Evolutionary conservation across 2,329 filamentous ascomycete species (phyloP), one percentile per base, ranked within the genome.

Genomic region (Nemania serpens): DNA sequence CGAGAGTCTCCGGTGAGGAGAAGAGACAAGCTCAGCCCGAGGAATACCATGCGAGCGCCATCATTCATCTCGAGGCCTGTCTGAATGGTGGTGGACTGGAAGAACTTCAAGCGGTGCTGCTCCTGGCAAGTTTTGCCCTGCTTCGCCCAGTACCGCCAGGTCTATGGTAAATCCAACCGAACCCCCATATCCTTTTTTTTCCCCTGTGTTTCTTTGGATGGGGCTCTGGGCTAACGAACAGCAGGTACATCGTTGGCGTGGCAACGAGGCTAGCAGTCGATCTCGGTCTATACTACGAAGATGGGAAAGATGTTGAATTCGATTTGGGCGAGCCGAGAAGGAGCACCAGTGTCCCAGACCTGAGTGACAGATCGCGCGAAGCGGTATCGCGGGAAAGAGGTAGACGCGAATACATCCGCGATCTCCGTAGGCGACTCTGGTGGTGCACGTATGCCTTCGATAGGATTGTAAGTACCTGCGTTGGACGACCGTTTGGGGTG

Each of bases 361-460:
- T 58, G 75, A 70, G 64, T 72, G 67, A 55, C 70, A 76, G 59
- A 71, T 62, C 66, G 58, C 69, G 71, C 70, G 68, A 72, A 66
- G 56, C 75, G 69, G 66, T 76, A 70, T 63, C 75, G 77, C 70
- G 81, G 75, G 82, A 90, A 79, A 75, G 88, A 75, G 81, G 89
- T 18, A 84, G 90, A 50, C 84, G 91, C 59, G 87, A 96, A 75
- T 97, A 92, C 84, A 83, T 92, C 41, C 87, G 94, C 55, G 95
- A 98, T 74, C 83, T 97, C 64, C 87, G 93, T 53, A 84, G 94
- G 58, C 85, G 94, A 34, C 81, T 98, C 13, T 98, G 93, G 93
- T 98, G 95, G 94, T 97, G 93, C 77, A 93, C 93, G 1, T 98
- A 98, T 76, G 94, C 91, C 5, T 87, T 98, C 57, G 94, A 98